These are phyloP conservation scores for Aspergillus felis DNA, from an alignment of 2,329 filamentous ascomycete species.

Conservation along the genomic window DNA sequence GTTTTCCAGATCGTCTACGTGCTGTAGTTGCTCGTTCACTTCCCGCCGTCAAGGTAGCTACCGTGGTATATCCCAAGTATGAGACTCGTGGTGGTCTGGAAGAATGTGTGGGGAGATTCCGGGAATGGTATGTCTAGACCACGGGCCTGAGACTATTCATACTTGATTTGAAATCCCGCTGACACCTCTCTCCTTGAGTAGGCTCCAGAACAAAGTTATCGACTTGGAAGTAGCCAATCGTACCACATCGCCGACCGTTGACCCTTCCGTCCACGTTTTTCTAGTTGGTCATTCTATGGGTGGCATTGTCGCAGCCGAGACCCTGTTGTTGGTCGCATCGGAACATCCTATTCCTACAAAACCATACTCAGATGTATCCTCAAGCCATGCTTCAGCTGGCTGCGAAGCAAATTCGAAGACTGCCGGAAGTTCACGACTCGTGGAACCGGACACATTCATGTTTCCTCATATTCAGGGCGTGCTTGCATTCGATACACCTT, in stretches of 20 bases:
- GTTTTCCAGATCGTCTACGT: slow-evolving; percentile 44
- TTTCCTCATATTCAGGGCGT: slow-evolving; percentile 91
- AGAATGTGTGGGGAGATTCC: slow-evolving; percentile 43
- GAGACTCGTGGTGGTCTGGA: slow-evolving; percentile 47
- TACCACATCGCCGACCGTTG: slow-evolving; percentile 78
- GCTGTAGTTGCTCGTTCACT: slow-evolving; percentile 41
- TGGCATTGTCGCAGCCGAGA: slow-evolving; percentile 90
- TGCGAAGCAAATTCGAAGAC: slow-evolving; percentile 3
- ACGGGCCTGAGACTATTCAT: not conserved
- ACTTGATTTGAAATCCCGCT: not conserved
- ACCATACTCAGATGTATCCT: slow-evolving; percentile 24
- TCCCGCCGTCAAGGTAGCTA: slow-evolving; percentile 39
- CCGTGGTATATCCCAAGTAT: slow-evolving; percentile 47
- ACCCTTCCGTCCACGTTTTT: slow-evolving; percentile 77
- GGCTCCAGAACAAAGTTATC: slow-evolving; percentile 88
- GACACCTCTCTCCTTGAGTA: slow-evolving; percentile 27
- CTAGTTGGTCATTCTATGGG: slow-evolving; percentile 87
- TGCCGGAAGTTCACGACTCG: slow-evolving; percentile 13
- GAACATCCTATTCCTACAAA: slow-evolving; percentile 52
- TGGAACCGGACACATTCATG: slow-evolving; percentile 58
- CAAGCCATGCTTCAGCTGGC: slow-evolving; percentile 1
- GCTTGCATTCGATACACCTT: slow-evolving; percentile 92
- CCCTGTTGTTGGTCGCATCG: slow-evolving; percentile 69
- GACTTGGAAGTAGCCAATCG: slow-evolving; percentile 82
- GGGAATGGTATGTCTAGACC: slow-evolving; percentile 42